Percentiles rank a stretch among this genome's conserved stretches.
Evolutionary conservation across 371 early-diverging fungal species (phyloP).

Genomic region (Circinella minor): DNA sequence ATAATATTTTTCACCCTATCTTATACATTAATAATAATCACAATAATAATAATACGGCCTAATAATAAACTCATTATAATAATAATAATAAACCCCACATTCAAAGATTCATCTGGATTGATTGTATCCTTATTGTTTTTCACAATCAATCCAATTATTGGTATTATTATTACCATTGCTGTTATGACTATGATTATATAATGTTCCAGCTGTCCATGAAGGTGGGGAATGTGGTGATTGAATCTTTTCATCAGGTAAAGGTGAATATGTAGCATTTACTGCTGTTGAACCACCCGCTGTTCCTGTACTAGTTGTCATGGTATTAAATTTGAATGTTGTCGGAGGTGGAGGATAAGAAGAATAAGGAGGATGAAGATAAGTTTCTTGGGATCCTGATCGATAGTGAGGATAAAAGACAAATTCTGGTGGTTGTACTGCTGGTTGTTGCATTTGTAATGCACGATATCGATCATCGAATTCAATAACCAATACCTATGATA

Average conservation of each 20-base stretch:
- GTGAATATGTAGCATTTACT: not conserved
- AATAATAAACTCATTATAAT: too few species aligned
- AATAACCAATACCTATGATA: slow-evolving; percentile 33
- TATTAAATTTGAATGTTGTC: too few species aligned
- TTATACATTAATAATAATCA: too few species aligned
- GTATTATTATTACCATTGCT: not conserved
- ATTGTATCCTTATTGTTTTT: not conserved
- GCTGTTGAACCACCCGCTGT: not conserved
- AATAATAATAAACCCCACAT: too few species aligned
- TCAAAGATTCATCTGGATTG: too few species aligned
- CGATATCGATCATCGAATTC: slow-evolving; percentile 43
- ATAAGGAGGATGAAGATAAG: too few species aligned
- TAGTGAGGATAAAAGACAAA: not conserved
- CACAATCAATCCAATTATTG: not conserved
- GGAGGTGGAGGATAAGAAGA: not conserved
- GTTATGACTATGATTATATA: not conserved
- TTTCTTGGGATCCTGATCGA: not conserved
- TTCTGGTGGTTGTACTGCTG: not conserved
- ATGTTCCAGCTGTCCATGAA: not conserved
- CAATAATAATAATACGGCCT: too few species aligned
- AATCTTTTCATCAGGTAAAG: not conserved
- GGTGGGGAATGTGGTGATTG: not conserved
- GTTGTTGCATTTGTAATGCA: slow-evolving; percentile 22
- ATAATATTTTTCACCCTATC: too few species aligned
- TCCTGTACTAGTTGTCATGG: too few species aligned